phyloP scores from a whole-genome alignment of 768 basidiomycete species.

The Termitomyces sp. region DNA sequence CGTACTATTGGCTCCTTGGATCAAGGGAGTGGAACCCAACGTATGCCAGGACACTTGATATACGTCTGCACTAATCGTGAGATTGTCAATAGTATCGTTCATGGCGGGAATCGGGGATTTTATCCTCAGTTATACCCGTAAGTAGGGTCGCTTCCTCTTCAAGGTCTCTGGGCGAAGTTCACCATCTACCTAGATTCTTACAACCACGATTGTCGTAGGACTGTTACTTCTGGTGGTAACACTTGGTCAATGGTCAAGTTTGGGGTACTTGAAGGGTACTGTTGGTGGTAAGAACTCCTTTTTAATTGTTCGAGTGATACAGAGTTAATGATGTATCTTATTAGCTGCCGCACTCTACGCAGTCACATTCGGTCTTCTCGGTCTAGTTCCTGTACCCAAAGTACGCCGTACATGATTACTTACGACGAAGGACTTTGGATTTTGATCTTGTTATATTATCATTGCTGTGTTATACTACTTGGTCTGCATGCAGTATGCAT shows the following conservation, averaged over 20 bases:
- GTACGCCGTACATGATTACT: conserved; percentile 26
- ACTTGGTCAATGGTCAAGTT: conserved; percentile 60
- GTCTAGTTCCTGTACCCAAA: conserved; percentile 65
- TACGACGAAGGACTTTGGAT: conserved; percentile 3
- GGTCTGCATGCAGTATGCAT: not conserved
- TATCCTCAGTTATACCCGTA: conserved; percentile 68
- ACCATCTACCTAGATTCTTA: conserved; percentile 40
- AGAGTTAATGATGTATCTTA: not conserved
- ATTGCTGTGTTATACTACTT: conserved; percentile 4
- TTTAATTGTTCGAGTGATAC: not conserved
- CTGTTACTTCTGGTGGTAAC: conserved; percentile 62
- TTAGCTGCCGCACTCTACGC: conserved; percentile 69
- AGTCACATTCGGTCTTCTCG: conserved; percentile 70
- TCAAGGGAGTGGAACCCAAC: conserved; percentile 65
- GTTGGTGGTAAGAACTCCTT: conserved; percentile 50
- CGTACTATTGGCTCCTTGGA: conserved; percentile 62
- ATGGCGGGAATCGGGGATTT: conserved; percentile 68
- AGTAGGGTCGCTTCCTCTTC: conserved; percentile 12
- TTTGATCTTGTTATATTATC: conserved; percentile 1
- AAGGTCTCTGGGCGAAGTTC: not conserved
- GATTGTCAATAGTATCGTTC: conserved; percentile 53
- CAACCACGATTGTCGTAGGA: conserved; percentile 64
- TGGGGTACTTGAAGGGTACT: conserved; percentile 62
- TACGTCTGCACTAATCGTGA: not conserved
- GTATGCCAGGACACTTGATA: conserved; percentile 36